These are phyloP conservation scores for Penicillium rolfsii DNA, from an alignment of 2,329 filamentous ascomycete genomes.

Conservation along the genomic window DNA sequence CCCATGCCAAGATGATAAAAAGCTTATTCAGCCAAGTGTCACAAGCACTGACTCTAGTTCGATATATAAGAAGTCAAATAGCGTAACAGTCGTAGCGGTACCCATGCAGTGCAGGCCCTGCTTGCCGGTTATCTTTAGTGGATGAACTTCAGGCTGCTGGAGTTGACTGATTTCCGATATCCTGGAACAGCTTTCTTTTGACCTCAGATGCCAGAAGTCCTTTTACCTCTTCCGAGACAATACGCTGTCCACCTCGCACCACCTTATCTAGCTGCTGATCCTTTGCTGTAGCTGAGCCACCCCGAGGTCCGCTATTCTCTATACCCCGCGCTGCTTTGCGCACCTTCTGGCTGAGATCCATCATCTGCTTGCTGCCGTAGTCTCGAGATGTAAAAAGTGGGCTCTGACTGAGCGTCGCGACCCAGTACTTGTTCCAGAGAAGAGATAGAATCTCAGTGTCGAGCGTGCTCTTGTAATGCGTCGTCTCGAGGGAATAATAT, in stretches of 20 bases:
- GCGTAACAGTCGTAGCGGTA: constrained; percentile 25
- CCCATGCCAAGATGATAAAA: constrained; percentile 5
- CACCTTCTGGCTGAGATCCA: constrained; percentile 83
- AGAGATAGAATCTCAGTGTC: constrained; percentile 84
- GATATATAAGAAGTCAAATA: constrained; percentile 5
- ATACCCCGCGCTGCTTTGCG: constrained; percentile 60
- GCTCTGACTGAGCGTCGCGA: constrained; percentile 88
- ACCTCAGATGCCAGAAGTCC: constrained; percentile 54
- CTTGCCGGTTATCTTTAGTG: not conserved
- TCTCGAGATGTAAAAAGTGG: constrained; percentile 91
- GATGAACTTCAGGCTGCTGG: constrained; percentile 18
- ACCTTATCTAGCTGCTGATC: constrained; percentile 57
- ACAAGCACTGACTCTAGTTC: constrained; percentile 11
- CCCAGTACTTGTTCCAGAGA: constrained; percentile 97
- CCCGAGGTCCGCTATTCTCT: constrained; percentile 37
- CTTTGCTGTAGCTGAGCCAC: constrained; percentile 37
- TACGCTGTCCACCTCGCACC: constrained; percentile 60
- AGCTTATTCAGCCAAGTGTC: constrained; percentile 19
- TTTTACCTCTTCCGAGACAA: constrained; percentile 58
- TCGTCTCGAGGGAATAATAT: constrained; percentile 90
- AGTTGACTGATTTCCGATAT: constrained; percentile 37
- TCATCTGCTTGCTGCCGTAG: constrained; percentile 88
- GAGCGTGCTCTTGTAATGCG: constrained; percentile 91
- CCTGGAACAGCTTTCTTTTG: constrained; percentile 56
- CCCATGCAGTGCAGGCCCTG: constrained; percentile 6